These are phyloP conservation scores for Haematococcus lacustris DNA, from an alignment of 139 green algal species.

Conservation along the genomic window DNA sequence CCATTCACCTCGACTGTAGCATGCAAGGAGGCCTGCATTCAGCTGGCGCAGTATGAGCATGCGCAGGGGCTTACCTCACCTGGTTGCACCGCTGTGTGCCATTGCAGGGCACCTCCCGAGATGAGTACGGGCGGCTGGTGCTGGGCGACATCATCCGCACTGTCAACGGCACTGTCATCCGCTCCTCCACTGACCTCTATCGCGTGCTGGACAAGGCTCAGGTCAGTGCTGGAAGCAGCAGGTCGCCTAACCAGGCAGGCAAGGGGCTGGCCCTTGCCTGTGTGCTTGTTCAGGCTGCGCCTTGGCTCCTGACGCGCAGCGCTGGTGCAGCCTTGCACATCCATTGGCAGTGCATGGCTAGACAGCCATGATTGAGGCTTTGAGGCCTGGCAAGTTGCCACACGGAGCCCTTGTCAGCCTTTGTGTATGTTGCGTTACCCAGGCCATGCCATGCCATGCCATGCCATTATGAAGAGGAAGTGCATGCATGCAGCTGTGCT, in stretches of 20 bases:
- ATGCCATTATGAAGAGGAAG: neutral
- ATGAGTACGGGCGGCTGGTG: constrained; percentile 66
- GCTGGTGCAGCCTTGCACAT: too few relatives aligned
- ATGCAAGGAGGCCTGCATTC: too few relatives aligned
- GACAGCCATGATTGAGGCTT: too few relatives aligned
- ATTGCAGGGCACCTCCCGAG: constrained; percentile 59
- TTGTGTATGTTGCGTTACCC: neutral
- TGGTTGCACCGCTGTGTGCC: too few relatives aligned
- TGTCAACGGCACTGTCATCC: constrained; percentile 40
- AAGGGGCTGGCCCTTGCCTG: too few relatives aligned
- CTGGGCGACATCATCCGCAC: constrained; percentile 79
- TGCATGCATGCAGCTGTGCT: neutral
- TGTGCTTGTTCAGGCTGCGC: too few relatives aligned
- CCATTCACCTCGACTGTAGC: too few relatives aligned
- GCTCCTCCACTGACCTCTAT: constrained; percentile 65
- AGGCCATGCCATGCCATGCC: neutral
- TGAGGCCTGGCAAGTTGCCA: neutral
- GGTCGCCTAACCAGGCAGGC: too few relatives aligned
- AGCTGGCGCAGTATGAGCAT: too few relatives aligned
- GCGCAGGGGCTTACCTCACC: too few relatives aligned
- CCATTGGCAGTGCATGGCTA: too few relatives aligned
- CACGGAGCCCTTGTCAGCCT: neutral
- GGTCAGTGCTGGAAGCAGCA: constrained; percentile 27
- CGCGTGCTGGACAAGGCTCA: constrained; percentile 58
- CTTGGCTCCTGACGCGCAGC: too few relatives aligned